Conservation (phyloP, 805 yeast genomes). For the Candida pseudofarinosa region DNA sequence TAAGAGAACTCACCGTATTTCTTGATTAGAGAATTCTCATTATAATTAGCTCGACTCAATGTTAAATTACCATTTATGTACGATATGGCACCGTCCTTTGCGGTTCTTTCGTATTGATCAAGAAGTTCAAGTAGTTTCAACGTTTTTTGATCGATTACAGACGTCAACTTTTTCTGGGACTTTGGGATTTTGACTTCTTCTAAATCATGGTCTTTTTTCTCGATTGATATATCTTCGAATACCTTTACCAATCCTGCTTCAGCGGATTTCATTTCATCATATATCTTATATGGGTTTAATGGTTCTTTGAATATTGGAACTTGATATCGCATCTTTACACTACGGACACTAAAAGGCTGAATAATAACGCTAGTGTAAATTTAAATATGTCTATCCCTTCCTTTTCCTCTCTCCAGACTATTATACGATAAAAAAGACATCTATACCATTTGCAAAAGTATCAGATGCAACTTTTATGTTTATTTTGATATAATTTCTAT, state of each 20-base stretch:
- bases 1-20: slow-evolving; percentile 38
- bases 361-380: background rate
- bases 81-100: slow-evolving; percentile 14
- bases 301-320: background rate
- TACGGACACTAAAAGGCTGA: background rate
- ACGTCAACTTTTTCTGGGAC: background rate
- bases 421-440: too few relatives aligned
- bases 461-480: too few relatives aligned
- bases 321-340: background rate
- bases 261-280: background rate
- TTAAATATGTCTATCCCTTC: too few relatives aligned
- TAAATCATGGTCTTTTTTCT: background rate
- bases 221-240: slow-evolving; percentile 1
- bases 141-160: slow-evolving; percentile 12
- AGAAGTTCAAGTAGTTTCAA: slow-evolving; percentile 24
- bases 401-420: too few relatives aligned
- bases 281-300: too few relatives aligned
- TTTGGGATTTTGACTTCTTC: slow-evolving; percentile 2
- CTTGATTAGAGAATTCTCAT: slow-evolving; percentile 16
- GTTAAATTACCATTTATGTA: slow-evolving; percentile 35
- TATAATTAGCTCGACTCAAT: slow-evolving; percentile 45
- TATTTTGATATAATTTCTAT: too few relatives aligned
- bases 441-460: too few relatives aligned
- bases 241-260: slow-evolving; percentile 3
- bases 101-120: slow-evolving; percentile 28